These are phyloP conservation scores for Saturnispora halmiae DNA, from an alignment of 805 yeast genomes.

Conservation along the genomic window DNA sequence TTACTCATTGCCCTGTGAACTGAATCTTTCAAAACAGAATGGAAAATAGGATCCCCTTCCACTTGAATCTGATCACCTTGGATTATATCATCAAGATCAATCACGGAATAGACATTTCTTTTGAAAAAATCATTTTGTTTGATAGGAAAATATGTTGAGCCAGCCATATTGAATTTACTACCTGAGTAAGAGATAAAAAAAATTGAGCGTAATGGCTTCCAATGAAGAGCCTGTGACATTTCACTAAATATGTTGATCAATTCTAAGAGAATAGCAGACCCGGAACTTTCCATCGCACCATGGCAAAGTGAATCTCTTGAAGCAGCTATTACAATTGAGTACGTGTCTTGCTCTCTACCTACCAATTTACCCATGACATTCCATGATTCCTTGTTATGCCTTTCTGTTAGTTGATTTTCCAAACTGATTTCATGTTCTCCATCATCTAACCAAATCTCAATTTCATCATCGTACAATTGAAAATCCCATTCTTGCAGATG, in stretches of 20 bases:
- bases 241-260: conserved; percentile 58
- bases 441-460: conserved; percentile 40
- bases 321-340: conserved; percentile 73
- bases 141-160: conserved; percentile 72
- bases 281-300: conserved; percentile 73
- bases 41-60: conserved; percentile 50
- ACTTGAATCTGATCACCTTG: conserved; percentile 44
- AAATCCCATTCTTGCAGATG: conserved; percentile 30
- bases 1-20: conserved; percentile 27
- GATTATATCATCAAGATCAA: conserved; percentile 65
- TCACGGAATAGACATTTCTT: conserved; percentile 56
- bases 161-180: conserved; percentile 69
- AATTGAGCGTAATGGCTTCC: conserved; percentile 79
- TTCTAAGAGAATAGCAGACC: conserved; percentile 65
- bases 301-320: conserved; percentile 58
- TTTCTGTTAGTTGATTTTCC: conserved; percentile 33
- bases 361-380: conserved; percentile 68
- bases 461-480: conserved; percentile 17
- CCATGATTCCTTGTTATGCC: conserved; percentile 60
- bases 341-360: conserved; percentile 72
- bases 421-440: conserved; percentile 21
- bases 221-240: conserved; percentile 52
- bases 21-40: conserved; percentile 36
- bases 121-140: conserved; percentile 42
- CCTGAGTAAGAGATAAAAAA: conserved; percentile 83